Conservation (phyloP, 1,139 yeast species). For the Schwanniomyces etchellsii region DNA sequence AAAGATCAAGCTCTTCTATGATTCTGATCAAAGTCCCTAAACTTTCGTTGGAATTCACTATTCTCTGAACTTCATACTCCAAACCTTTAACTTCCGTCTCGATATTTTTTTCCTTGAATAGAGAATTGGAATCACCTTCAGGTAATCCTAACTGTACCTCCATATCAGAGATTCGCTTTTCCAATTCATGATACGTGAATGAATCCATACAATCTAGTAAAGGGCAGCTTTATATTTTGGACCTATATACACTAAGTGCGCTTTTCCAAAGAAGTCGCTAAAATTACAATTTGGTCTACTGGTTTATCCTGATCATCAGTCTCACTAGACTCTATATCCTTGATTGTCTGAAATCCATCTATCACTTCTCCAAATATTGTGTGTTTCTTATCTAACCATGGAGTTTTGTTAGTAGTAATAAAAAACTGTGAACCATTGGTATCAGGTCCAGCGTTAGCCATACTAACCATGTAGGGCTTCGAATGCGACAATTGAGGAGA, state of each 20-base stretch:
- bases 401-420: constrained; percentile 56
- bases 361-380: constrained; percentile 80
- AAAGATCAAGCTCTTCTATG: not conserved
- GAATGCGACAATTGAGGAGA: constrained; percentile 53
- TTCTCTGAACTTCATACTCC: not conserved
- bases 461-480: constrained; percentile 51
- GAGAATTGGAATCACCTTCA: not conserved
- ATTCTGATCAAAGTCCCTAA: not conserved
- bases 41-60: constrained; percentile 5
- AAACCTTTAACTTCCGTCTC: not conserved
- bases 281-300: constrained; percentile 42
- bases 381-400: constrained; percentile 64
- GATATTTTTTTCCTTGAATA: not conserved
- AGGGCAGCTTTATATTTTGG: not conserved
- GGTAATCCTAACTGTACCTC: constrained; percentile 8
- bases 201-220: constrained; percentile 6
- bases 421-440: constrained; percentile 65
- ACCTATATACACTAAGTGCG: not conserved
- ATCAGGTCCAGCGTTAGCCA: constrained; percentile 62
- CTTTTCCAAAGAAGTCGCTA: constrained; percentile 28
- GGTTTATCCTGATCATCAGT: constrained; percentile 50
- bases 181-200: constrained; percentile 3
- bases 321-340: constrained; percentile 48
- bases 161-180: constrained; percentile 5
- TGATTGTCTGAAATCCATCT: constrained; percentile 61